Conservation (phyloP, 1,139 yeast species). For the Insectozyma bohioensis region DNA sequence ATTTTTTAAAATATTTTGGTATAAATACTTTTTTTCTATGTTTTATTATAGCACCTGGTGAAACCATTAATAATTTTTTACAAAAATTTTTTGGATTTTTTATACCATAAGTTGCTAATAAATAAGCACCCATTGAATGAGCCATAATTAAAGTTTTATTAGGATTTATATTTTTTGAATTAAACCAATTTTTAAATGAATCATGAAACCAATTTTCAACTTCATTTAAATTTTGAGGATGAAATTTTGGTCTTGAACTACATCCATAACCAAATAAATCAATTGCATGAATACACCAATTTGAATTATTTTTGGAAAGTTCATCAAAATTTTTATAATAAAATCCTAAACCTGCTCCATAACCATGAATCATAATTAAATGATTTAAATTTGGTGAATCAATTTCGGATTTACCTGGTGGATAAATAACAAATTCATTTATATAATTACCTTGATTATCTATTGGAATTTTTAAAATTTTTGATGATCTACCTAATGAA, state of each 20-base stretch:
- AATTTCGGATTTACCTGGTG: conserved; percentile 34
- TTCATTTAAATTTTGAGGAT: conserved; percentile 19
- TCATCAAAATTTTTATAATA: conserved; percentile 60
- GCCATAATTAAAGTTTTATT: conserved; percentile 48
- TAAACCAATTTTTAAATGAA: conserved; percentile 48
- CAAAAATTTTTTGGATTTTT: conserved; percentile 42
- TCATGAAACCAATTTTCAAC: conserved; percentile 58
- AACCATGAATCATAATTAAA: conserved; percentile 69
- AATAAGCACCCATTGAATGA: conserved; percentile 66
- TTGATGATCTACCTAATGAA: conserved; percentile 28
- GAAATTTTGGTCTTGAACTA: conserved; percentile 61
- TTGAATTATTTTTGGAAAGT: conserved; percentile 27
- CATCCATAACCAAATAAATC: conserved; percentile 79
- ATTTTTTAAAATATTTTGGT: conserved; percentile 61
- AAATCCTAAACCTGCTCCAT: conserved; percentile 78
- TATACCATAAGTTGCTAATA: conserved; percentile 50
- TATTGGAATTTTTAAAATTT: conserved; percentile 37
- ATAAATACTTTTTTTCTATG: conserved; percentile 44
- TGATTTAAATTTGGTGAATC: conserved; percentile 40
- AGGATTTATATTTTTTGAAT: conserved; percentile 28
- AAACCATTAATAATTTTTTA: conserved; percentile 48
- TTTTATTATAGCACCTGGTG: conserved; percentile 65
- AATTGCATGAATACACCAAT: conserved; percentile 70
- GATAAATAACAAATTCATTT: conserved; percentile 63
- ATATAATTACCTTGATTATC: conserved; percentile 47